Evolutionary conservation across 768 basidiomycete genomes (phyloP).

Genomic region (Crepidotus variabilis): DNA sequence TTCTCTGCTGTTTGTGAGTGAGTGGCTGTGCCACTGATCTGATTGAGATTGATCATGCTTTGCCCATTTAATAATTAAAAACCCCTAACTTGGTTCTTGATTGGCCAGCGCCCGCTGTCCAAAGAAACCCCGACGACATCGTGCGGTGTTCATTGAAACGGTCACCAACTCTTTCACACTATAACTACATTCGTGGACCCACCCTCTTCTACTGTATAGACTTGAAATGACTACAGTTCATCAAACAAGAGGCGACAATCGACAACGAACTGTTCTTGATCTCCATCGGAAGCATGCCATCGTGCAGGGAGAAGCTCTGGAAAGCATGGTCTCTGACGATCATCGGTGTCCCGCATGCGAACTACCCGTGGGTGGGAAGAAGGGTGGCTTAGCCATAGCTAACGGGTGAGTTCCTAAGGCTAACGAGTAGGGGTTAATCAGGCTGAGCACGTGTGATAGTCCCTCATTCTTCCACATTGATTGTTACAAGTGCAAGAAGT

Average conservation of each 20-base stretch:
- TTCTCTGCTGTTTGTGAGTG: too few relatives aligned
- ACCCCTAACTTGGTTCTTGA: too few relatives aligned
- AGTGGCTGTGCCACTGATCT: too few relatives aligned
- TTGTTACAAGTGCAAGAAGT: constrained; percentile 18
- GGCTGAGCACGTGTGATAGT: neutral
- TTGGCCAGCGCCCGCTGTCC: too few relatives aligned
- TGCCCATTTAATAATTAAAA: too few relatives aligned
- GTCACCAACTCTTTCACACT: too few relatives aligned
- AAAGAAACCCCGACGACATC: too few relatives aligned
- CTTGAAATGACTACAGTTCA: neutral
- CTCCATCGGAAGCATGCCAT: constrained; percentile 6
- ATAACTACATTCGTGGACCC: too few relatives aligned
- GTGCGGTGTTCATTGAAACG: too few relatives aligned
- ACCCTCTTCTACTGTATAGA: too few relatives aligned
- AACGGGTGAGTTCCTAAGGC: constrained; percentile 9
- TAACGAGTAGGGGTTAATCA: neutral
- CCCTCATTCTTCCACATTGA: constrained; percentile 13
- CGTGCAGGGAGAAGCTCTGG: neutral
- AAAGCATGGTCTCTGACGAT: neutral
- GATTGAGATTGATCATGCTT: too few relatives aligned
- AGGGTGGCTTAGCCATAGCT: constrained; percentile 13
- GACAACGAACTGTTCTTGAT: constrained; percentile 11
- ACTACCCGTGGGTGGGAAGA: constrained; percentile 12
- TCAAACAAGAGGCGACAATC: neutral
- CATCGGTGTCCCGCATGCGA: constrained; percentile 12